These are phyloP conservation scores for Solidago caesia DNA, from an alignment of 129 eudicot genomes.

Conservation along the genomic window DNA sequence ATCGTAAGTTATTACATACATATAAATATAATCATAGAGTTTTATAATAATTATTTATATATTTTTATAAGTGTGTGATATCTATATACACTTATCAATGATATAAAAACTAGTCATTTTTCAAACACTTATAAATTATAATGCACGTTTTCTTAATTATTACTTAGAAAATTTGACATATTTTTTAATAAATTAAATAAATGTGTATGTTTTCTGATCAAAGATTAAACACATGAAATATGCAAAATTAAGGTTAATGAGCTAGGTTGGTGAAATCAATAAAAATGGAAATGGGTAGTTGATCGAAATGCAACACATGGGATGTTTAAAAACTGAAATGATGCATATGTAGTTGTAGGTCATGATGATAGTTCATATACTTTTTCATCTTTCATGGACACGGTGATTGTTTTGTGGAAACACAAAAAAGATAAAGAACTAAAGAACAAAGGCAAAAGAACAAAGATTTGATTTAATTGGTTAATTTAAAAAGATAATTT, in stretches of 20 bases:
- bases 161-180: too few species aligned
- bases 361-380: slow-evolving; percentile 40
- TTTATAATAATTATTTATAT: too few species aligned
- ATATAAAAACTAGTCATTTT: too few species aligned
- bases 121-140: too few species aligned
- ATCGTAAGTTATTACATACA: too few species aligned
- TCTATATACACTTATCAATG: too few species aligned
- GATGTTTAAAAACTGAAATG: slow-evolving; percentile 39
- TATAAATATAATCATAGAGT: too few species aligned
- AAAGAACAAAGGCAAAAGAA: slow-evolving; percentile 35
- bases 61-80: too few species aligned
- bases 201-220: neutral
- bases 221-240: neutral
- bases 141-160: too few species aligned
- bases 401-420: slow-evolving; percentile 66
- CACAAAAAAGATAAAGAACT: slow-evolving; percentile 34
- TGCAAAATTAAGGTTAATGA: slow-evolving; percentile 17
- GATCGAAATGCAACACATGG: slow-evolving; percentile 28
- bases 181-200: too few species aligned
- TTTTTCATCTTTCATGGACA: slow-evolving; percentile 69
- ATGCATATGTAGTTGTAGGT: slow-evolving; percentile 35
- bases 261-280: slow-evolving; percentile 16
- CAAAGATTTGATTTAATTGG: slow-evolving; percentile 26
- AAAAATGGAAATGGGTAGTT: slow-evolving; percentile 28
- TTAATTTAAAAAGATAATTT: neutral